A percentile compares a stretch with the other conserved stretches of the same genome.
Evolutionary conservation across 306 rosid genomes (phyloP).

Genomic region (Cyclanthera cordifolia): DNA sequence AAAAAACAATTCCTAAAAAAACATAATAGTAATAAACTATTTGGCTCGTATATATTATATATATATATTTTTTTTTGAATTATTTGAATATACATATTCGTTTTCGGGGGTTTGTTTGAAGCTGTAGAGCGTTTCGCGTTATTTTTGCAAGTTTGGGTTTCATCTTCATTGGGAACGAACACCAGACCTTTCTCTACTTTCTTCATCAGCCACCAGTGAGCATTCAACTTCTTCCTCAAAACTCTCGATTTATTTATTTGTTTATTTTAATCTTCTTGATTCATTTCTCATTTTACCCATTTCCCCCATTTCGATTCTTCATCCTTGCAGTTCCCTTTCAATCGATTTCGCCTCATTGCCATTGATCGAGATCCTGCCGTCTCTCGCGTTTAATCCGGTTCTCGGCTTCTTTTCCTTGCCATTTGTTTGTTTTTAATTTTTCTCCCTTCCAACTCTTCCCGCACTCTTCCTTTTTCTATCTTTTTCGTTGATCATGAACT

Average conservation of each 20-base stretch:
- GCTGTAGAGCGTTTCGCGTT: neutral
- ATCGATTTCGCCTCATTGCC: neutral
- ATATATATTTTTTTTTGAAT: too few relatives aligned
- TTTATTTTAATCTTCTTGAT: too few relatives aligned
- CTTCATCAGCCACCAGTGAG: neutral
- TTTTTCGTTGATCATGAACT: conserved; percentile 5
- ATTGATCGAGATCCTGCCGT: neutral
- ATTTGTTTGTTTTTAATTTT: too few relatives aligned
- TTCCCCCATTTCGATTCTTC: neutral
- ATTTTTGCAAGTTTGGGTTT: neutral
- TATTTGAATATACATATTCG: neutral
- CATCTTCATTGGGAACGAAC: neutral
- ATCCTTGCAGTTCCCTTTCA: neutral
- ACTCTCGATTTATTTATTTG: neutral
- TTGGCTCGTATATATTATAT: too few relatives aligned
- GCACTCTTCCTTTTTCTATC: neutral
- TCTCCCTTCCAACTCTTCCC: neutral
- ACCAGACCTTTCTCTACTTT: neutral
- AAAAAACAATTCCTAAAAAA: too few relatives aligned
- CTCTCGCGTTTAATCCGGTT: neutral
- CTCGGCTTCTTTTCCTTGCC: neutral
- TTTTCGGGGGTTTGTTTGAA: neutral
- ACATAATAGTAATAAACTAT: too few relatives aligned
- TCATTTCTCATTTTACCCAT: too few relatives aligned
- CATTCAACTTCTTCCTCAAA: neutral